A percentile compares a stretch with the other conserved stretches of the same genome.
Conservation (phyloP, 2,329 filamentous ascomycete species). For the Trichophaea hybrida region DNA sequence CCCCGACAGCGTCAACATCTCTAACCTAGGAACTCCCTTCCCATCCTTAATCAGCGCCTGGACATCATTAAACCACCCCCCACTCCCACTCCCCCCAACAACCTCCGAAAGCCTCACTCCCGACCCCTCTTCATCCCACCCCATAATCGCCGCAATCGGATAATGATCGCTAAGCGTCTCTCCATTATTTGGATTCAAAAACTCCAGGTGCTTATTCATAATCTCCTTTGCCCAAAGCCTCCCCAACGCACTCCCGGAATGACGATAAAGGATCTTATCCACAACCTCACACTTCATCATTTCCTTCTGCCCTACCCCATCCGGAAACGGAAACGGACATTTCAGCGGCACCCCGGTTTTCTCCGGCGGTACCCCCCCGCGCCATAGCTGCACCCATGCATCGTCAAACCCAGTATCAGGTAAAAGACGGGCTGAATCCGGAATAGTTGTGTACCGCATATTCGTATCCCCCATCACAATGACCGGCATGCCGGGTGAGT, state of each 20-base stretch:
- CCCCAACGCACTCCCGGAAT: slow-evolving; percentile 36
- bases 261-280: slow-evolving; percentile 47
- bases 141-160: slow-evolving; percentile 43
- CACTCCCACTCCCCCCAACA: background rate
- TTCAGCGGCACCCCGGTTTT: slow-evolving; percentile 29
- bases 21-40: background rate
- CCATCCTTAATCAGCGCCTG: background rate
- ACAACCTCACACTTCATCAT: slow-evolving; percentile 46
- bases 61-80: slow-evolving; percentile 5
- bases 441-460: slow-evolving; percentile 45
- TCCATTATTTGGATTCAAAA: slow-evolving; percentile 42
- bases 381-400: slow-evolving; percentile 44
- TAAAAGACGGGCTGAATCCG: slow-evolving; percentile 41
- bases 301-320: slow-evolving; percentile 30
- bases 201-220: slow-evolving; percentile 42
- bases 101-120: background rate
- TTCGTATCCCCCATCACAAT: slow-evolving; percentile 53
- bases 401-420: slow-evolving; percentile 42
- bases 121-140: slow-evolving; percentile 29
- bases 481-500: slow-evolving; percentile 46
- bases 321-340: slow-evolving; percentile 43
- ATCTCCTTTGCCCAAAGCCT: slow-evolving; percentile 37
- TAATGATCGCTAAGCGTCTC: slow-evolving; percentile 50
- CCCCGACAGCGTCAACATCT: background rate
- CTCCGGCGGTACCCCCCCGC: slow-evolving; percentile 36